These are phyloP conservation scores for Trichoderma sp. DNA, from an alignment of 2,329 filamentous ascomycete genomes.

Conservation along the genomic window DNA sequence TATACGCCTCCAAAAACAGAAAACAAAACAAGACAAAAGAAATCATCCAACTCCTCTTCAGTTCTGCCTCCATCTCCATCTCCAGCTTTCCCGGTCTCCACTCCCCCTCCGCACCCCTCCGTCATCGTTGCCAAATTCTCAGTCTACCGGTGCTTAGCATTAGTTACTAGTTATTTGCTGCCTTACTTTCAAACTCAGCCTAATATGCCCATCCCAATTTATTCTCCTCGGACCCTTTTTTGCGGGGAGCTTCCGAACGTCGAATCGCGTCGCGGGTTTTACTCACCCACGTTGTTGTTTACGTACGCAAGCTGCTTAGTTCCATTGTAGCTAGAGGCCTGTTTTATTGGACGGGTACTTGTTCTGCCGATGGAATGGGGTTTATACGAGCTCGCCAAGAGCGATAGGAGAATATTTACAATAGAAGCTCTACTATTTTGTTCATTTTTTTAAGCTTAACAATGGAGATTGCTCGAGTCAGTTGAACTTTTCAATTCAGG, in stretches of 20 bases:
- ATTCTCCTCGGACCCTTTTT: neutral
- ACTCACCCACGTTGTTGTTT: neutral
- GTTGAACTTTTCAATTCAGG: neutral
- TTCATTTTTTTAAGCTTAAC: neutral
- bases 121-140: slow-evolving; percentile 9
- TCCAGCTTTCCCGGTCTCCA: slow-evolving; percentile 5
- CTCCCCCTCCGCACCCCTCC: slow-evolving; percentile 13
- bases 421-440: neutral
- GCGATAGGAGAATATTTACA: neutral
- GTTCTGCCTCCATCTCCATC: neutral
- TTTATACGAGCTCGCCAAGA: neutral
- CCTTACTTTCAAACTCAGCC: neutral
- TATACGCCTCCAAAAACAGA: neutral
- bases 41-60: neutral
- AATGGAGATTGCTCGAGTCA: neutral
- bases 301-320: neutral
- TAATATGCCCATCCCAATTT: neutral
- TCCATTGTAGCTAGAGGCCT: neutral
- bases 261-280: slow-evolving; percentile 2
- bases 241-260: neutral
- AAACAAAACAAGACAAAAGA: neutral
- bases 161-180: neutral
- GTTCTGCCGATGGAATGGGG: neutral
- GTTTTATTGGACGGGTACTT: neutral
- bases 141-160: neutral